Conservation (phyloP, 192 early-diverging fungal genomes). For the Entomortierella lignicola region DNA sequence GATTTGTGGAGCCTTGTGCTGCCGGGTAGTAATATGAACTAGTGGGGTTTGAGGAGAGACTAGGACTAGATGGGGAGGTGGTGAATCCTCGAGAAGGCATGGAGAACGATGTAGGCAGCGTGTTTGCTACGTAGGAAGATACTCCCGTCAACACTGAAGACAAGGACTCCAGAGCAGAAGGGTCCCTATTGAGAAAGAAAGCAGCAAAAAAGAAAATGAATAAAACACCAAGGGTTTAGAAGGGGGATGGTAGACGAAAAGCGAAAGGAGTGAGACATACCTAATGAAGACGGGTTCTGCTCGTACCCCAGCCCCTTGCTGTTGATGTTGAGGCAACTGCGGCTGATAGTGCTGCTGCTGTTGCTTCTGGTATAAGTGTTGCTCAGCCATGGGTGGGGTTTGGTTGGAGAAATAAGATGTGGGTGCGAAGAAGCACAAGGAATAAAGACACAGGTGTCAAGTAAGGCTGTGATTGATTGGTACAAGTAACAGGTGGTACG, state of each 20-base stretch:
- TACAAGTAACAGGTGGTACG: not conserved
- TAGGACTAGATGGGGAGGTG: slow-evolving; percentile 32
- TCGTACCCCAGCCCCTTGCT: slow-evolving; percentile 44
- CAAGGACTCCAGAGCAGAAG: slow-evolving; percentile 69
- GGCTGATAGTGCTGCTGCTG: slow-evolving; percentile 8
- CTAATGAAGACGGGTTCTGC: slow-evolving; percentile 64
- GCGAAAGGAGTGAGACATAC: slow-evolving; percentile 20
- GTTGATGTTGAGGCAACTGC: slow-evolving; percentile 14
- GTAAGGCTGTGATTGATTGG: no score
- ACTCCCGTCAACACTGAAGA: slow-evolving; percentile 70
- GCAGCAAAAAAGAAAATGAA: not conserved
- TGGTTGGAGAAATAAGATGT: not conserved
- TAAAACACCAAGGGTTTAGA: not conserved
- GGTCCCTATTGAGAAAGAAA: slow-evolving; percentile 58
- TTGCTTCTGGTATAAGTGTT: slow-evolving; percentile 9
- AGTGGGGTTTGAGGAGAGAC: slow-evolving; percentile 9
- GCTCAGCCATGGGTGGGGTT: slow-evolving; percentile 10
- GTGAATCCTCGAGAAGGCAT: slow-evolving; percentile 37
- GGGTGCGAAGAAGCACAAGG: not conserved
- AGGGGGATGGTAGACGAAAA: not conserved
- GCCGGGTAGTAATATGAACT: slow-evolving; percentile 34
- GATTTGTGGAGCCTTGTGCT: slow-evolving; percentile 23
- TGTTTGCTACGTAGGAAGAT: slow-evolving; percentile 72
- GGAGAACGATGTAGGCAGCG: slow-evolving; percentile 60
- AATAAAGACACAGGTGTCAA: not conserved